Evolutionary conservation across 2,329 filamentous ascomycete species (phyloP), one percentile per base, ranked within the genome.

Genomic region (Colletotrichum eremochloae): DNA sequence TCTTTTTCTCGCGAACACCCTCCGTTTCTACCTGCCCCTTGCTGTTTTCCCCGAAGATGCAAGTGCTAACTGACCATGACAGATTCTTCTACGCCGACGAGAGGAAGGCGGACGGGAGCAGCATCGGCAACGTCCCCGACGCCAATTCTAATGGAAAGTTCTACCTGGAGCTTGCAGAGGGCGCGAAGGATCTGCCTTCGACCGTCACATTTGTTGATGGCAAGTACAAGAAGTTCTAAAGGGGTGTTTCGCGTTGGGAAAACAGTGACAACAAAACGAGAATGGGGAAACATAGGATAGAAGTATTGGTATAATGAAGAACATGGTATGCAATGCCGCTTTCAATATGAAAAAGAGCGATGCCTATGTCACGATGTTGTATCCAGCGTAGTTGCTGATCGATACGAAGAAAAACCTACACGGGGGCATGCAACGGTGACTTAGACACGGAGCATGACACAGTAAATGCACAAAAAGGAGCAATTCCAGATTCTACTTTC

Each of bases 71-170:
- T 8, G 62, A 1, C 36, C n/a, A 3, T 33, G 14, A 36, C 2
- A 73, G 71, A 12, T 72, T 73, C 60, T 73, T 73, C 63, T 68
- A 73, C 40, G 63, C 68, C 2, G 71, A 73, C 14, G 63, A 72
- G 63, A 67, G 71, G 38, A 64, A 62, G n/a, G 40, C 36, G 38
- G 68, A 73, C 0, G 71, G 71, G 6, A 66, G 68, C 2, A 29
- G 42, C 6, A 12, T 48, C 1, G 71, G 71, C 2, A 15, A 33
- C 1, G 46, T 56, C n/a, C 52, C 60, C 8, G 33, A 40, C 2
- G 57, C 58, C 24, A 58, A 72, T 1, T 70, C 58, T 12, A 69
- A 64, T 20, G 71, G 63, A n/a, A 68, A 68, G 46, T 67, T 72
- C 24, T 73, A 73, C 40, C 4, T 72, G 42, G 33, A 64, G 44